Conservation (phyloP, 1,139 yeast genomes). For the Scheffersomyces illinoinensis region DNA sequence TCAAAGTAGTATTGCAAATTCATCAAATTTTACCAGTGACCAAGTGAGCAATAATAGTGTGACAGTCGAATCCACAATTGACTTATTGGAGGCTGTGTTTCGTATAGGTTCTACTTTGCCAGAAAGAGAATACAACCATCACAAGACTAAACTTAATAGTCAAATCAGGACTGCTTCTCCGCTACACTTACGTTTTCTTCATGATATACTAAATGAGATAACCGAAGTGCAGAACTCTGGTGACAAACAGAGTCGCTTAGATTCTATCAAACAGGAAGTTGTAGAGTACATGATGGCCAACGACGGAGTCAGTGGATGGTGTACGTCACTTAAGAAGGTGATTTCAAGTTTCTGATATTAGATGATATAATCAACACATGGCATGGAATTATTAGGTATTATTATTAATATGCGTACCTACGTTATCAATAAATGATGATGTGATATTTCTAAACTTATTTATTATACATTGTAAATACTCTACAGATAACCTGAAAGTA, state of each 20-base stretch:
- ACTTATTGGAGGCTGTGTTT: constrained; percentile 14
- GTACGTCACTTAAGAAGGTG: constrained; percentile 53
- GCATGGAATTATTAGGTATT: not conserved
- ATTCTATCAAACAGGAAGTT: constrained; percentile 23
- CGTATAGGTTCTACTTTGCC: constrained; percentile 25
- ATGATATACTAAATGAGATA: constrained; percentile 11
- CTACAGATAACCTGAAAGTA: not conserved
- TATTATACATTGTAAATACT: constrained; percentile 9
- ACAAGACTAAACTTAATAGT: constrained; percentile 29
- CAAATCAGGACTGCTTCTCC: constrained; percentile 15
- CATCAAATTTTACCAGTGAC: not conserved
- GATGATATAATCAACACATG: not conserved
- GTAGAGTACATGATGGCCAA: constrained; percentile 51
- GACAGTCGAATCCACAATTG: not conserved
- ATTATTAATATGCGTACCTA: not conserved
- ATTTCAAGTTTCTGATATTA: constrained; percentile 29
- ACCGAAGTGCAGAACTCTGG: constrained; percentile 1
- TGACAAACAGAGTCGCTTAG: not conserved
- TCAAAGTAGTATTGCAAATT: not conserved
- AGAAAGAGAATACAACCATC: constrained; percentile 36
- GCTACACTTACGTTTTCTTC: constrained; percentile 19
- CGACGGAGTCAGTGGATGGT: constrained; percentile 58
- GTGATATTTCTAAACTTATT: constrained; percentile 4
- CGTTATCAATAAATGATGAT: constrained; percentile 8
- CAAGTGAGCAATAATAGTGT: not conserved